Evolutionary conservation across 129 eudicot species (phyloP).

Genomic region (Logfia minima): DNA sequence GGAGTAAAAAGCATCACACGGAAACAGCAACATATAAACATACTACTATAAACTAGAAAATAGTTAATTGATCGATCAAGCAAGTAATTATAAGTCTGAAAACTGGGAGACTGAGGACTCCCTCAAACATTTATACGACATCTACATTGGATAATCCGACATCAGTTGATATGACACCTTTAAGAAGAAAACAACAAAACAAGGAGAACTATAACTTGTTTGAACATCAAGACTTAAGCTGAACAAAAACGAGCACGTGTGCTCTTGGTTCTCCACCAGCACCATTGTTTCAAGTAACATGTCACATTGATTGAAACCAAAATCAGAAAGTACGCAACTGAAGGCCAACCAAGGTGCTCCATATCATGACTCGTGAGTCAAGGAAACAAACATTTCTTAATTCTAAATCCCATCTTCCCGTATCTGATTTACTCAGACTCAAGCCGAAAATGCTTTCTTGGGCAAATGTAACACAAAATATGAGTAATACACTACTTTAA

Average conservation of each 20-base stretch:
- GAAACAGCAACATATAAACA: not conserved
- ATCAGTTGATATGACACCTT: constrained; percentile 9
- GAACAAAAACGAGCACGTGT: constrained; percentile 27
- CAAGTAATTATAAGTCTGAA: constrained; percentile 19
- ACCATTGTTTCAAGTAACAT: constrained; percentile 15
- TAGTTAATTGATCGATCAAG: not conserved
- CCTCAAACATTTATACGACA: constrained; percentile 1
- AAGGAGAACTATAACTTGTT: constrained; percentile 1
- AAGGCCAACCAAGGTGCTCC: constrained; percentile 22
- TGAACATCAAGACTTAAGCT: constrained; percentile 14
- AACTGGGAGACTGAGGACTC: not conserved
- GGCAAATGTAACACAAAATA: constrained; percentile 23
- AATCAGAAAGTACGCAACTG: constrained; percentile 5
- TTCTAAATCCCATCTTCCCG: constrained; percentile 5
- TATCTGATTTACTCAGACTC: constrained; percentile 11
- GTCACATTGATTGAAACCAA: constrained; percentile 3
- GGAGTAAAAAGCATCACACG: not conserved
- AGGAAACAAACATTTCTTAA: constrained; percentile 17
- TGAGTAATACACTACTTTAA: not conserved
- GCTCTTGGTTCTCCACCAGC: constrained; percentile 24
- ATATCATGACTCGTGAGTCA: not conserved
- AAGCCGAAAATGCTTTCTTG: constrained; percentile 9
- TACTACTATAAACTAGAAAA: not conserved
- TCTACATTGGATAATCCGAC: not conserved
- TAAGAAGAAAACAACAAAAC: not conserved